Percentiles rank a stretch among this genome's conserved stretches.
These are phyloP conservation scores for Fraxinus pennsylvanica DNA, from an alignment of 257 asterid species.

Conservation along the genomic window DNA sequence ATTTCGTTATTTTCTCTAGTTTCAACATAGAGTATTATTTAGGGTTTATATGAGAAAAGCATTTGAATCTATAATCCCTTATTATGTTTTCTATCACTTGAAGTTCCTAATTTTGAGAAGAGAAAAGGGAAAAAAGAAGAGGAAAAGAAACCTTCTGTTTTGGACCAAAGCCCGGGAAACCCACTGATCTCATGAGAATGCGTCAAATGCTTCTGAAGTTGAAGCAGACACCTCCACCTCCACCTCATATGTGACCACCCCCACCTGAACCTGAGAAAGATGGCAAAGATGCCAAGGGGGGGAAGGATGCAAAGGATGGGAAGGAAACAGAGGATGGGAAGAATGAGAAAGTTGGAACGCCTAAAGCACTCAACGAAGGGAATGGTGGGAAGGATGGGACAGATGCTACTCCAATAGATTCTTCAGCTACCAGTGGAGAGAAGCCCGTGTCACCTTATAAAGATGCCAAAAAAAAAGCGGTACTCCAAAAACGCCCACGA, in stretches of 20 bases:
- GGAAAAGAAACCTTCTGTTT: constrained; percentile 61
- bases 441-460: constrained; percentile 32
- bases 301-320: constrained; percentile 13
- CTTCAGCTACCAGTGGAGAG: constrained; percentile 21
- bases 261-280: constrained; percentile 39
- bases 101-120: constrained; percentile 77
- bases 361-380: constrained; percentile 20
- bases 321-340: constrained; percentile 33
- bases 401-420: constrained; percentile 26
- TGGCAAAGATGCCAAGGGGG: constrained; percentile 25
- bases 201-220: constrained; percentile 75
- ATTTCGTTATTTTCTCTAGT: too few species aligned
- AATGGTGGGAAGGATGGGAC: constrained; percentile 39
- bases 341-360: constrained; percentile 31
- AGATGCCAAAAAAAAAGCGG: constrained; percentile 17
- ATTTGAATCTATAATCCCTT: too few species aligned
- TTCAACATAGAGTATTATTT: too few species aligned
- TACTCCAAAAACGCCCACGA: constrained; percentile 33
- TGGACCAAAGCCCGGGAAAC: constrained; percentile 92
- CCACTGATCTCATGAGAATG: constrained; percentile 87
- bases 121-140: constrained; percentile 72
- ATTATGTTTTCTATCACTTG: too few species aligned
- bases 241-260: constrained; percentile 78
- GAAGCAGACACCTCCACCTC: constrained; percentile 45
- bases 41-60: too few species aligned